Percentiles rank a stretch among this genome's conserved stretches.
phyloP scores from a whole-genome alignment of 129 eudicot species.

The Flaveria trinervia region DNA sequence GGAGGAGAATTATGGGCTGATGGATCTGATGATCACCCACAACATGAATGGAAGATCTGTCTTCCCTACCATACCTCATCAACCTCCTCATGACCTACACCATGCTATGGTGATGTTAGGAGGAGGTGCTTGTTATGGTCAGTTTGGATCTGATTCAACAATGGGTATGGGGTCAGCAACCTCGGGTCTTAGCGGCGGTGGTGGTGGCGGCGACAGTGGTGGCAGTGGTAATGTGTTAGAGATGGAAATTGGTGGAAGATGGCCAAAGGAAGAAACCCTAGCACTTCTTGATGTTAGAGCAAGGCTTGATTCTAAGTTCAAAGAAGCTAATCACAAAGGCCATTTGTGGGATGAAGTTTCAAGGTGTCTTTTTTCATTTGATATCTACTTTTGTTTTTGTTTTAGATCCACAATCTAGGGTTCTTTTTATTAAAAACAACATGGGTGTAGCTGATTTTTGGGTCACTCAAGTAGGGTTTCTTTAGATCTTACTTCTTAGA shows the following conservation, averaged over 20 bases:
- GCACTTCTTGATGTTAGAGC: conserved; percentile 85
- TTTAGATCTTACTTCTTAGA: not conserved
- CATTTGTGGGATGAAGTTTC: conserved; percentile 99
- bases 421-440: not conserved
- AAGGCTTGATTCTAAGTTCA: conserved; percentile 84
- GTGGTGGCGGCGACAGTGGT: conserved; percentile 26
- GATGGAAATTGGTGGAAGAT: conserved; percentile 46
- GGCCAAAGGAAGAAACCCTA: conserved; percentile 95
- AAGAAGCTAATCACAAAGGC: conserved; percentile 93
- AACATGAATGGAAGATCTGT: too few species aligned
- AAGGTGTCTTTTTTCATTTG: conserved; percentile 40
- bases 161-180: conserved; percentile 39
- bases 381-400: not conserved
- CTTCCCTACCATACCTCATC: too few species aligned
- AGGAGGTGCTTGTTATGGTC: not conserved
- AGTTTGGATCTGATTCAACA: conserved; percentile 31
- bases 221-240: conserved; percentile 31
- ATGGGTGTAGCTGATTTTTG: not conserved
- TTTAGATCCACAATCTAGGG: not conserved
- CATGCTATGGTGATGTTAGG: conserved; percentile 58
- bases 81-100: conserved; percentile 47
- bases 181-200: conserved; percentile 31
- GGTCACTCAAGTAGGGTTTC: conserved; percentile 12
- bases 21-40: not conserved
- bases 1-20: conserved; percentile 72